phyloP scores from a whole-genome alignment of 2,329 filamentous ascomycete genomes.

The Alternaria longipes region DNA sequence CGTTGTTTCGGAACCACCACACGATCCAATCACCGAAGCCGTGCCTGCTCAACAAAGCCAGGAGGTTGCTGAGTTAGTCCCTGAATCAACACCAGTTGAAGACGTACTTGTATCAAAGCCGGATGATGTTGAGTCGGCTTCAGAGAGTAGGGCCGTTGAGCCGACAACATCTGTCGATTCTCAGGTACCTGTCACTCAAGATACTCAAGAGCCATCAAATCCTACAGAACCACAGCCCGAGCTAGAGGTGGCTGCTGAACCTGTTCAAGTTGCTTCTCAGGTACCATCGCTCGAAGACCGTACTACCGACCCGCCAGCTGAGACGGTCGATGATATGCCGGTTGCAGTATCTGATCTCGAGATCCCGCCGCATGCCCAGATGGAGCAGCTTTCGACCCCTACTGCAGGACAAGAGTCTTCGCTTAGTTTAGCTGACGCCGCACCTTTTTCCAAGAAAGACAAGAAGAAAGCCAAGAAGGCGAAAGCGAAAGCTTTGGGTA shows the following conservation, averaged over 20 bases:
- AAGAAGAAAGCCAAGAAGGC: conserved; percentile 45
- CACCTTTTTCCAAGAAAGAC: conserved; percentile 33
- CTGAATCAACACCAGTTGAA: not conserved
- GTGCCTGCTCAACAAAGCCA: not conserved
- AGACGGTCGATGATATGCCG: not conserved
- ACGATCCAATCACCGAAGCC: conserved; percentile 3
- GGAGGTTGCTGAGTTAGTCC: not conserved
- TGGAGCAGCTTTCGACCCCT: conserved; percentile 3
- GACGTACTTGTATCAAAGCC: not conserved
- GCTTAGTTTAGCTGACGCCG: conserved; percentile 8
- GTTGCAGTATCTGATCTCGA: conserved; percentile 4
- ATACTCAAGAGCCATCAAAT: not conserved
- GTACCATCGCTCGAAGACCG: conserved; percentile 6
- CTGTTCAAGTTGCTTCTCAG: conserved; percentile 19
- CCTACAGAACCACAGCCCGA: not conserved
- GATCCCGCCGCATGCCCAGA: not conserved
- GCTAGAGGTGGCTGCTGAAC: not conserved
- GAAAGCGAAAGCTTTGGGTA: conserved; percentile 31
- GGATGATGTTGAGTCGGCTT: not conserved
- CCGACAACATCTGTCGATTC: not conserved
- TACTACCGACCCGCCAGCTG: not conserved
- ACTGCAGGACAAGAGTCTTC: conserved; percentile 1
- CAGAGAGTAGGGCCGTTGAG: not conserved
- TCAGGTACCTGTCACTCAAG: not conserved
- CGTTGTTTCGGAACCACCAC: conserved; percentile 9